A percentile compares a stretch with the other conserved stretches of the same genome.
phyloP scores from a whole-genome alignment of 176 grass and related monocot species.

The Carex scoparia region DNA sequence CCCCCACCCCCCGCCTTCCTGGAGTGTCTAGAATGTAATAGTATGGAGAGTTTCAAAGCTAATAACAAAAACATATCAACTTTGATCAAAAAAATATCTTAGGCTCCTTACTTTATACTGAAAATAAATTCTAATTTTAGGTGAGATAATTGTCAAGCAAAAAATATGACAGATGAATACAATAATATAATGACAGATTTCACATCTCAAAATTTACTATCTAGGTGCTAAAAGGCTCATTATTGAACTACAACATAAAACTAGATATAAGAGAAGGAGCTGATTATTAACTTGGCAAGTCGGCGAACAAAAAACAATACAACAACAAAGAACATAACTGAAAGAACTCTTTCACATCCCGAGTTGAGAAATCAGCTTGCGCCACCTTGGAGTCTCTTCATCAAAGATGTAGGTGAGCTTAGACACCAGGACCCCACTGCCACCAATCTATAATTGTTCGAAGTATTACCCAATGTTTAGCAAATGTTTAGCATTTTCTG shows the following conservation, averaged over 20 bases:
- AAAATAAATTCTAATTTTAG: not conserved
- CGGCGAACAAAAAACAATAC: not conserved
- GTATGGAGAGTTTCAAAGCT: not conserved
- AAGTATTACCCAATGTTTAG: not conserved
- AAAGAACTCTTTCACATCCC: constrained; percentile 41
- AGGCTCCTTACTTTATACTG: not conserved
- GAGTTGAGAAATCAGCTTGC: constrained; percentile 61
- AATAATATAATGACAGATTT: not conserved
- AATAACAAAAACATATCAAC: not conserved
- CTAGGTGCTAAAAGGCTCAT: not conserved
- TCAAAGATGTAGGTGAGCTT: constrained; percentile 93
- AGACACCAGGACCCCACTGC: constrained; percentile 89
- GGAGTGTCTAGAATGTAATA: not conserved
- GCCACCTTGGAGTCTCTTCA: constrained; percentile 92
- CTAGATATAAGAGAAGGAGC: not conserved
- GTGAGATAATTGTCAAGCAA: not conserved
- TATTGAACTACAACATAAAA: not conserved
- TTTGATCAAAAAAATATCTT: not conserved
- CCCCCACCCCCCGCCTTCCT: too few relatives aligned
- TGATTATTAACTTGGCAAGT: not conserved
- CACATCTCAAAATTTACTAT: not conserved
- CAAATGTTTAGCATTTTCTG: not conserved
- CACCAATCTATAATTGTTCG: constrained; percentile 48
- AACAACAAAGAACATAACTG: not conserved
- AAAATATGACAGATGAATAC: not conserved